Evolutionary conservation across 139 green algal genomes (phyloP).

Genomic region (Zygnema circumcarinatum): DNA sequence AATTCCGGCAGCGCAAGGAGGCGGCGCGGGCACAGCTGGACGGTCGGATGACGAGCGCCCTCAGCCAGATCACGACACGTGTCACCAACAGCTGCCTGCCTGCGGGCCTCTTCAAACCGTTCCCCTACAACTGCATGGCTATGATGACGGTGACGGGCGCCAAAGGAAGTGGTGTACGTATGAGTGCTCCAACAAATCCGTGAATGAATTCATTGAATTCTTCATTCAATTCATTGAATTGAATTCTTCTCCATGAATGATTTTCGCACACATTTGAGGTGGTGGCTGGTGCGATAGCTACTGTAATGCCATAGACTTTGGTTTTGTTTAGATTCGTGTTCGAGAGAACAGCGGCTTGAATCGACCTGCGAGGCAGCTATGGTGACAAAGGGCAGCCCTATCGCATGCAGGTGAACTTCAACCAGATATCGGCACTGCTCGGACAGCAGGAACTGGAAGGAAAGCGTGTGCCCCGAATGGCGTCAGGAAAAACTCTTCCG

Average conservation of each 20-base stretch:
- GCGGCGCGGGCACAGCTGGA: conserved; percentile 57
- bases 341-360: no score
- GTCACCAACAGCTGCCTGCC: conserved; percentile 89
- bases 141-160: conserved; percentile 87
- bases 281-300: no score
- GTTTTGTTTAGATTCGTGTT: conserved; percentile 1
- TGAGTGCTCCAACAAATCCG: neutral
- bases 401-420: conserved; percentile 89
- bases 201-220: conserved; percentile 11
- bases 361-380: no score
- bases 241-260: neutral
- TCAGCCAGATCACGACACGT: conserved; percentile 84
- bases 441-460: conserved; percentile 98
- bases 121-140: conserved; percentile 91
- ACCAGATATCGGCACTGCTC: conserved; percentile 93
- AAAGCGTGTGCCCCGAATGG: conserved; percentile 88
- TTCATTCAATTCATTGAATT: conserved; percentile 2
- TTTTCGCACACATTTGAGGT: neutral
- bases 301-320: no score
- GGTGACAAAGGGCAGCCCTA: no score
- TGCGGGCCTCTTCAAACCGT: conserved; percentile 74
- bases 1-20: conserved; percentile 42
- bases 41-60: conserved; percentile 67
- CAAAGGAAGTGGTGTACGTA: conserved; percentile 88
- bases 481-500: conserved; percentile 92